phyloP scores from a whole-genome alignment of 306 rosid species.

The Cucumis cinereus region DNA sequence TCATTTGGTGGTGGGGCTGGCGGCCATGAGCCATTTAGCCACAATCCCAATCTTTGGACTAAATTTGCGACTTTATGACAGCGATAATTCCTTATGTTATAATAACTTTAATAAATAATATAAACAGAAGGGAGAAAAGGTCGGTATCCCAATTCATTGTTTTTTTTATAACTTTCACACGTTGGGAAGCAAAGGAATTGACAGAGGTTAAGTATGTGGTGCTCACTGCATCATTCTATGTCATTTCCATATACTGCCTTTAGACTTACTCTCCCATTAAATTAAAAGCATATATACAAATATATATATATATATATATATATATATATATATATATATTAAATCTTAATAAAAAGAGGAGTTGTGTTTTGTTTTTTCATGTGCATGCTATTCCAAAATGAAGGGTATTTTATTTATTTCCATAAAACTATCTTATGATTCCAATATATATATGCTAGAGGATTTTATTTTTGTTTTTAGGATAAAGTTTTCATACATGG shows the following conservation, averaged over 20 bases:
- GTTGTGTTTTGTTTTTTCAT: too few species aligned
- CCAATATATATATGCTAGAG: background rate
- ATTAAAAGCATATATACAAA: too few species aligned
- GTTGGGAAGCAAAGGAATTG: background rate
- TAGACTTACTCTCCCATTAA: background rate
- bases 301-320: too few species aligned
- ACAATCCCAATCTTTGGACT: background rate
- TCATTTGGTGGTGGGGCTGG: background rate
- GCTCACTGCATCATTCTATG: background rate
- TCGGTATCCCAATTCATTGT: background rate
- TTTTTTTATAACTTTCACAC: background rate
- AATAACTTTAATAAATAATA: too few species aligned
- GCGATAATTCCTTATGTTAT: background rate
- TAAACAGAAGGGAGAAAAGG: background rate
- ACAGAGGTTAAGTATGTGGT: background rate
- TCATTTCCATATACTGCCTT: background rate
- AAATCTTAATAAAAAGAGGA: too few species aligned
- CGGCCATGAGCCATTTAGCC: background rate
- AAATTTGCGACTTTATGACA: background rate
- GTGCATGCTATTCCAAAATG: background rate
- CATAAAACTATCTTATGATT: background rate
- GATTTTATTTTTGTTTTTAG: too few species aligned
- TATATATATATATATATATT: too few species aligned
- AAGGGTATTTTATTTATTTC: background rate
- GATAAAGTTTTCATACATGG: background rate